Conservation (phyloP, 225 moss, liverwort and hornwort genomes). For the Anthoceros angustus region DNA sequence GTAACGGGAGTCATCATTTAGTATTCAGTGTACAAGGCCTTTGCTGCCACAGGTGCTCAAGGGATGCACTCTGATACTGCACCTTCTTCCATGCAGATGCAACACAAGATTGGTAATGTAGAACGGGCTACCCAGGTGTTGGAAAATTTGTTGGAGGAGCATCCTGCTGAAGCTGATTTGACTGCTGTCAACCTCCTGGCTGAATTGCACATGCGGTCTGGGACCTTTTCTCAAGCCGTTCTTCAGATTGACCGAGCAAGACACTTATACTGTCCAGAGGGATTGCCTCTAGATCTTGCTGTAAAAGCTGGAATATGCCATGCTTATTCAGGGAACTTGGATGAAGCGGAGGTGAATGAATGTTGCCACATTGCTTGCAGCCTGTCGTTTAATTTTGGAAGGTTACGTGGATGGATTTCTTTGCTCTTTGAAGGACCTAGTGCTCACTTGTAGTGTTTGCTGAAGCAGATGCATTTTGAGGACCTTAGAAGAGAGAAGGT, state of each 20-base stretch:
- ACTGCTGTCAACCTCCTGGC: constrained; percentile 89
- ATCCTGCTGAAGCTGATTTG: constrained; percentile 79
- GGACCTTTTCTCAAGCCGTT: constrained; percentile 72
- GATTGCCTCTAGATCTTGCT: constrained; percentile 78
- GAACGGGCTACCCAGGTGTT: constrained; percentile 70
- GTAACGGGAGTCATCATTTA: constrained; percentile 12
- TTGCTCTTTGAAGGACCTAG: not conserved
- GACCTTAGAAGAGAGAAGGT: constrained; percentile 61
- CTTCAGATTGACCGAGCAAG: constrained; percentile 77
- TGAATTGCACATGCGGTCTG: constrained; percentile 85
- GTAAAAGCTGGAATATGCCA: constrained; percentile 97
- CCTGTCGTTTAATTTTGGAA: not conserved
- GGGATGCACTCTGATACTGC: not conserved
- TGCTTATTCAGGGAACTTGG: constrained; percentile 80
- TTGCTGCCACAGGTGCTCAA: constrained; percentile 4
- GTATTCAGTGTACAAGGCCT: not conserved
- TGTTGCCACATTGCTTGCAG: not conserved
- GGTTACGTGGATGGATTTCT: not conserved
- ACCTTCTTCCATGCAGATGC: constrained; percentile 37
- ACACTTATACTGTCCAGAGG: constrained; percentile 52
- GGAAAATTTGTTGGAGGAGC: constrained; percentile 71
- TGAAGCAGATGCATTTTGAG: constrained; percentile 61
- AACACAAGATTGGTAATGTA: constrained; percentile 73
- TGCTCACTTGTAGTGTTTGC: not conserved
- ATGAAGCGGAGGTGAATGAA: constrained; percentile 64